Base-by-base conservation (phyloP, 805 yeast genomes). In the Kuraishia hungarica region DNA sequence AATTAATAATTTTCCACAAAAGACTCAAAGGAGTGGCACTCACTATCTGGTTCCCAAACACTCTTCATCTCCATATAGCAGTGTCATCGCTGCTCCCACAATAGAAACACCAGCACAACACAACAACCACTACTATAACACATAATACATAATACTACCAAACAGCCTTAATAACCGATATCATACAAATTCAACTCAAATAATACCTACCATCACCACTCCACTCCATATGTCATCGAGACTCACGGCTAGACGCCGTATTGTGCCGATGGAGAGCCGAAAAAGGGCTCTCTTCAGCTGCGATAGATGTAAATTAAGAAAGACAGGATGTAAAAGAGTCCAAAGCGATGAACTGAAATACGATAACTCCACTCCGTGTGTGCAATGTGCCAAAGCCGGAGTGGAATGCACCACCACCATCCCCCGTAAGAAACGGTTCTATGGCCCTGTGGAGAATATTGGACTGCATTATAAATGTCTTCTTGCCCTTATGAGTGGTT, bases 401-500 rank as follows among this genome's bases (percentile, higher is more conserved):
- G 67, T 68, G 1, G 67, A 68, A 15, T 77, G 81, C 56, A 61
- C 71, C 1, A 77, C 80, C 1, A 67, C 75, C 0, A 67, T 72
- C 2, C 74, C 77, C 0, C 61, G 81, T 51, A 72, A 77, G 60
- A 69, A 73, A 56, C 60, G 78, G 19, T 68, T 70, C 24, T 67
- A 69, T 55, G 77, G 76, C 0, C 74, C 78, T 1, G 64, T 73
- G 4, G 77, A 75, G 57, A 73, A 76, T 56, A 64, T 76, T 22
- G 71, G 74, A 0, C 60, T 71, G 8, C 81, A 77, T 59, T 76
- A 77, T 57, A 73, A 71, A 57, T 73, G 77, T 48, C 63, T 77
- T 6, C 52, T 70, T 35, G 64, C 70, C 15, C 57, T 77, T 23
- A 71, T 76, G 2, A 64, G 68, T 8, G 77, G 76, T 0, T 60